A percentile compares a stretch with the other conserved stretches of the same genome.
Conservation (phyloP, 495 filamentous ascomycete species). For the Haplographium delicatum region DNA sequence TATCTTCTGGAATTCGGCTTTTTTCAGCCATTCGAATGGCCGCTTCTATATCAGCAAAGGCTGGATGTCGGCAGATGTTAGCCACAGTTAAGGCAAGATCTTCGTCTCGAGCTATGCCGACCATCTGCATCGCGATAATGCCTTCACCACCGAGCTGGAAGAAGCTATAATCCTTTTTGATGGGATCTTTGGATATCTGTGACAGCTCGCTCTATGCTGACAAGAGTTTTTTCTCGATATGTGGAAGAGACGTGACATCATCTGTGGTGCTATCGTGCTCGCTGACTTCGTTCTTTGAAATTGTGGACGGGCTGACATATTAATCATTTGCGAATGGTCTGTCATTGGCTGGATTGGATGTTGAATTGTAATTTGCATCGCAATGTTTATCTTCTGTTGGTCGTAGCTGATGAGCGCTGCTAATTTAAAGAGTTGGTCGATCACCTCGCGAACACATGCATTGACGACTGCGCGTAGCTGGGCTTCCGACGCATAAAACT, state of each 20-base stretch:
- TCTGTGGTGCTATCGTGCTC: not conserved
- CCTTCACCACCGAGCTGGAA: constrained; percentile 50
- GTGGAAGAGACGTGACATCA: not conserved
- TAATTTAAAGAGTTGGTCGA: constrained; percentile 7
- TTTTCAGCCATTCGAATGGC: not conserved
- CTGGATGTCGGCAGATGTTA: constrained; percentile 38
- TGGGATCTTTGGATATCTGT: not conserved
- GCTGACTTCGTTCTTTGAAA: not conserved
- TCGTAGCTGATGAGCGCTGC: not conserved
- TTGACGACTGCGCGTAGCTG: not conserved
- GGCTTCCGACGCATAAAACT: not conserved
- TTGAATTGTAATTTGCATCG: not conserved
- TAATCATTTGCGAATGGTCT: constrained; percentile 1
- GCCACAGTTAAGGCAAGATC: constrained; percentile 39
- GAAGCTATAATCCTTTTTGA: constrained; percentile 32
- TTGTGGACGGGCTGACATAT: not conserved
- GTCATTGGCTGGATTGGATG: constrained; percentile 2
- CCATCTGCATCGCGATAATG: constrained; percentile 47
- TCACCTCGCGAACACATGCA: constrained; percentile 5
- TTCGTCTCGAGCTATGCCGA: constrained; percentile 34
- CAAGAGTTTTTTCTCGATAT: constrained; percentile 1
- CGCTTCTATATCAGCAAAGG: constrained; percentile 34
- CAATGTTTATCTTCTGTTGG: not conserved
- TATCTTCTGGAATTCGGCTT: not conserved
- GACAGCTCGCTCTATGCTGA: constrained; percentile 3